Base-by-base conservation (phyloP, 164 flowering plant species). In the Aristolochia californica region DNA sequence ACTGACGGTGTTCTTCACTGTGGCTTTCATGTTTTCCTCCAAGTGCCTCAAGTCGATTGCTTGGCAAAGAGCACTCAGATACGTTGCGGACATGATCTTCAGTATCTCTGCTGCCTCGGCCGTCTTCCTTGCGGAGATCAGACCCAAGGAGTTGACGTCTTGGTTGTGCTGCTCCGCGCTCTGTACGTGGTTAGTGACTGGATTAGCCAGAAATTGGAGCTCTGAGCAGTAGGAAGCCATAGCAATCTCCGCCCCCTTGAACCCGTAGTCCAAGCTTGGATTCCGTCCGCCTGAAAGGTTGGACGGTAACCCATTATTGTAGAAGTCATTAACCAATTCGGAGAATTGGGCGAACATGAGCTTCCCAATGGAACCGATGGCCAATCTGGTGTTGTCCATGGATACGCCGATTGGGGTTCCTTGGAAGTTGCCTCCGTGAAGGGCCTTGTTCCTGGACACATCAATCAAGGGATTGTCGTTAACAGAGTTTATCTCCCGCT, bases 91-190 rank as follows among this genome's bases (percentile, higher is more conserved):
- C 85, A 80, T 83, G 18, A 83, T 72, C 75, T 83, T 80, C 60
- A 83, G 48, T 9, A 83, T 75, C 25, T 78, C 85, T 0, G 80
- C 61, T 0, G 85, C 80, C 58, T 83, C 85, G 2, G 78, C 79
- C 4, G 81, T 80, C 58, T 83, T 83, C 45, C 83, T 55, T 0
- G 85, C 62, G 21, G 88, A 80, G 24, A 83, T 83, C 48, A 83
- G 53, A 0, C 88, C 88, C 45, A 83, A 38, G 2, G 88, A 83
- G 60, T 83, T 83, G 43, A 82, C 87, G 59, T 82, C 87, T 56
- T 81, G 85, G 68, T 81, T 81, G 66, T 81, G 85, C 59, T 81
- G 85, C 57, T 81, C 85, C 1, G 85, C 86, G 48, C 86, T 81
- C 47, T 81, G 83, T 7, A 81, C 86, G 58, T 83, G 88, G 44